These are phyloP conservation scores for Mycena pura DNA, from an alignment of 768 basidiomycete genomes.

Conservation along the genomic window DNA sequence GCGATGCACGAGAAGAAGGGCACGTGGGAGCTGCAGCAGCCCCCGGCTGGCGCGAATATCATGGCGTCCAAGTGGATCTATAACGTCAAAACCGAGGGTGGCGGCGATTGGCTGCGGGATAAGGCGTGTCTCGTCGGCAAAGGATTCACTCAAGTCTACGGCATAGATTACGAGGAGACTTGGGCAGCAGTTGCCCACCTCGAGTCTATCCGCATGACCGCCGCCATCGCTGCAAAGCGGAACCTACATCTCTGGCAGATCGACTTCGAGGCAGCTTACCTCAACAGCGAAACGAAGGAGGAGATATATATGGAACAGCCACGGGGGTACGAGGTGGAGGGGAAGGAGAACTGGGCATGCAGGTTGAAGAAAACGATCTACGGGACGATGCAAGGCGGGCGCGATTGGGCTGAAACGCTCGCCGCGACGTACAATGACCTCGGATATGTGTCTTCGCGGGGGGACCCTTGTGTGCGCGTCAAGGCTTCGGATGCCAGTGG, in stretches of 20 bases:
- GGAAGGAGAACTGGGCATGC: not conserved
- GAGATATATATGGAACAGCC: constrained; percentile 34
- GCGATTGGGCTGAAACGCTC: not conserved
- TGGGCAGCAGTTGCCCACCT: not conserved
- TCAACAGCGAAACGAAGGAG: constrained; percentile 32
- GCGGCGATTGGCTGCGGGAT: not conserved
- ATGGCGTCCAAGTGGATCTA: not conserved
- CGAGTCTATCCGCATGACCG: not conserved
- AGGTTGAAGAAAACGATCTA: not conserved
- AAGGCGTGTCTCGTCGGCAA: not conserved
- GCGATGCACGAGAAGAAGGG: not conserved
- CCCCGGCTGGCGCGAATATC: not conserved
- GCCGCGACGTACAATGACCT: not conserved
- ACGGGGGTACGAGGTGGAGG: constrained; percentile 9
- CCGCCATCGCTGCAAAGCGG: not conserved
- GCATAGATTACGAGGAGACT: not conserved
- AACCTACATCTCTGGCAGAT: constrained; percentile 8
- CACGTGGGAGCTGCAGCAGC: not conserved
- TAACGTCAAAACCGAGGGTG: not conserved
- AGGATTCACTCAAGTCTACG: not conserved
- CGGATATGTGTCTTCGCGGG: not conserved
- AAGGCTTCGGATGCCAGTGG: not conserved
- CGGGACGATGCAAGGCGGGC: constrained; percentile 2
- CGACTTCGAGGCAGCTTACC: constrained; percentile 30
- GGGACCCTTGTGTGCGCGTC: not conserved